Percentiles rank a stretch among this genome's conserved stretches.
These are phyloP conservation scores for Erucastrum elatum DNA, from an alignment of 345 rosid genomes.

Conservation along the genomic window DNA sequence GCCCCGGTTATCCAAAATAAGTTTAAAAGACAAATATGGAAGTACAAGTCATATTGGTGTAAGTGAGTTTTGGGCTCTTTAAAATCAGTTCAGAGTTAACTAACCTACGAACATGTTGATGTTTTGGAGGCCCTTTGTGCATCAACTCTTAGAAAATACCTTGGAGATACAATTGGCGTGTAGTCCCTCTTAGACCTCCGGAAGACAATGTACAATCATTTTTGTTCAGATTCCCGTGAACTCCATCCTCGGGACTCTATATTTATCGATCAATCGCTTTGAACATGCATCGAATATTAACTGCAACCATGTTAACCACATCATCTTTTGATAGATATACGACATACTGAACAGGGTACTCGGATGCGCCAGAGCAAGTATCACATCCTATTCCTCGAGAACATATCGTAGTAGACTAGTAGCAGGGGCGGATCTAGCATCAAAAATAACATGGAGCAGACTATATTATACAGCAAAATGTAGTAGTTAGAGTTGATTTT, in stretches of 20 bases:
- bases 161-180: not conserved
- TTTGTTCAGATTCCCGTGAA: not conserved
- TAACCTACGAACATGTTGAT: not conserved
- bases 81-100: not conserved
- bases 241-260: not conserved
- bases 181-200: not conserved
- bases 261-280: no score
- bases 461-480: no score
- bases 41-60: not conserved
- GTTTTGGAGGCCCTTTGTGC: not conserved
- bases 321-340: no score
- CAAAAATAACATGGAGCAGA: no score
- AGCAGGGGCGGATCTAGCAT: no score
- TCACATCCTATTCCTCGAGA: no score
- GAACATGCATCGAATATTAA: not conserved
- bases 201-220: not conserved
- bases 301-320: not conserved
- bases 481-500: no score
- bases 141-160: no score
- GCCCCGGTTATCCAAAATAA: not conserved
- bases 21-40: not conserved
- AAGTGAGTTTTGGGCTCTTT: not conserved
- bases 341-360: not conserved
- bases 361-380: not conserved
- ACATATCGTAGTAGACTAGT: not conserved